Evolutionary conservation across 1,139 yeast genomes (phyloP).

Genomic region (Suhomyces anneliseae): DNA sequence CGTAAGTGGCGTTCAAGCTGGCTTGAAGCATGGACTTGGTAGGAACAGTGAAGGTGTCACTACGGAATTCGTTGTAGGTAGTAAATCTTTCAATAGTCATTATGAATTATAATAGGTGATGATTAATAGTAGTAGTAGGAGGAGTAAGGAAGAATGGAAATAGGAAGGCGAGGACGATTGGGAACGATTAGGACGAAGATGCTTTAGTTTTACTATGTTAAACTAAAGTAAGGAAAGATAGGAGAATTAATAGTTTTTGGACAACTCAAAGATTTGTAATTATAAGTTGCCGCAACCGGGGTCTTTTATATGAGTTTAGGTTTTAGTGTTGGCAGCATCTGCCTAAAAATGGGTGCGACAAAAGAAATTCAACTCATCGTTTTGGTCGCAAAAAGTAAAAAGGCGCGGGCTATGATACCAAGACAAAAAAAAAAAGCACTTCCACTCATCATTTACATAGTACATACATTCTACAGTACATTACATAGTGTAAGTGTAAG

Average conservation of each 20-base stretch:
- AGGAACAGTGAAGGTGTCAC: conserved; percentile 94
- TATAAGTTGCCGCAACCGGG: neutral
- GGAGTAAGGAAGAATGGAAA: too few species aligned
- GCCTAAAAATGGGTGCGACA: neutral
- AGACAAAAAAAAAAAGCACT: neutral
- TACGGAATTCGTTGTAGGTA: conserved; percentile 62
- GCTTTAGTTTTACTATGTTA: neutral
- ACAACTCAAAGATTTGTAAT: neutral
- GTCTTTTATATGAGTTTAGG: neutral
- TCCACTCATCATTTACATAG: neutral
- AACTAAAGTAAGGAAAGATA: neutral
- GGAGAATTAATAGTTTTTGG: neutral
- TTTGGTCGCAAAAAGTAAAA: neutral
- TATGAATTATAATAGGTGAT: neutral
- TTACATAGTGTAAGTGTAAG: too few species aligned
- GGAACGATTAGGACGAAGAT: neutral
- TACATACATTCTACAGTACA: too few species aligned
- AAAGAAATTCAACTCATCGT: conserved; percentile 5
- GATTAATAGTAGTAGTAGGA: neutral
- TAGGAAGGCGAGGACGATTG: too few species aligned
- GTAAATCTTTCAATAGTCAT: conserved; percentile 29
- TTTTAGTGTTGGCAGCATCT: neutral
- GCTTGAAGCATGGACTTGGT: conserved; percentile 72
- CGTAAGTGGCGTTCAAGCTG: conserved; percentile 20
- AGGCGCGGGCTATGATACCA: neutral